A percentile compares a stretch with the other conserved stretches of the same genome.
These are phyloP conservation scores for Diplodia sapinea DNA, from an alignment of 2,329 filamentous ascomycete species.

Conservation along the genomic window DNA sequence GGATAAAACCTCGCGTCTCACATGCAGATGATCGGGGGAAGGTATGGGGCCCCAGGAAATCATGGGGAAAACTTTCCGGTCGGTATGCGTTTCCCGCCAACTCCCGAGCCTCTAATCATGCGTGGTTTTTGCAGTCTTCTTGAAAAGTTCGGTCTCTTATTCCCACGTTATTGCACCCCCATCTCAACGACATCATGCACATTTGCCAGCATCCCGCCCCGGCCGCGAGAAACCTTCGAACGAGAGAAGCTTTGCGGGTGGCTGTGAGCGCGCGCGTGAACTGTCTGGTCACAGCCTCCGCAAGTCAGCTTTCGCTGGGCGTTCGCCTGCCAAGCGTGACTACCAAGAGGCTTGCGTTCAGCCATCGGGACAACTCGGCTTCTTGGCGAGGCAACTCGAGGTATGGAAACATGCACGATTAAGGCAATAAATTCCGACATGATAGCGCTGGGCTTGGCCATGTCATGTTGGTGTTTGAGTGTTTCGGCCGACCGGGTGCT, in stretches of 20 bases:
- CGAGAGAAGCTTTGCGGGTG: constrained; percentile 19
- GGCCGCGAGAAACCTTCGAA: not conserved
- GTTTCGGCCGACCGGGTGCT: not conserved
- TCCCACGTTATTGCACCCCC: not conserved
- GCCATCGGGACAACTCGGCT: constrained; percentile 14
- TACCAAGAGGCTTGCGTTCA: constrained; percentile 13
- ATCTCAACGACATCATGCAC: too few relatives aligned
- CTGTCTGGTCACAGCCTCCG: not conserved
- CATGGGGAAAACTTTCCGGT: not conserved
- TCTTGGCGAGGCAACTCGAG: constrained; percentile 13
- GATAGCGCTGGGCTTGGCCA: not conserved
- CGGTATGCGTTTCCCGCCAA: not conserved
- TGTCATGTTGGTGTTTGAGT: constrained; percentile 10
- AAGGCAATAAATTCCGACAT: constrained; percentile 9
- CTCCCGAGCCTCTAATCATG: not conserved
- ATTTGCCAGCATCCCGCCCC: too few relatives aligned
- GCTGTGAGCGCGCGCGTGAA: not conserved
- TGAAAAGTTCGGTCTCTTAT: not conserved
- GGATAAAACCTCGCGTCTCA: not conserved
- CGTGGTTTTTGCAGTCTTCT: too few relatives aligned
- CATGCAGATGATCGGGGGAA: not conserved
- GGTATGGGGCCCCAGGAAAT: constrained; percentile 13
- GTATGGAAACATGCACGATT: not conserved
- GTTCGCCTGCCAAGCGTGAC: constrained; percentile 1
- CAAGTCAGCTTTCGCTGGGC: constrained; percentile 13